phyloP scores from a whole-genome alignment of 176 grass and related monocot species.

The Aegilops tauschii region DNA sequence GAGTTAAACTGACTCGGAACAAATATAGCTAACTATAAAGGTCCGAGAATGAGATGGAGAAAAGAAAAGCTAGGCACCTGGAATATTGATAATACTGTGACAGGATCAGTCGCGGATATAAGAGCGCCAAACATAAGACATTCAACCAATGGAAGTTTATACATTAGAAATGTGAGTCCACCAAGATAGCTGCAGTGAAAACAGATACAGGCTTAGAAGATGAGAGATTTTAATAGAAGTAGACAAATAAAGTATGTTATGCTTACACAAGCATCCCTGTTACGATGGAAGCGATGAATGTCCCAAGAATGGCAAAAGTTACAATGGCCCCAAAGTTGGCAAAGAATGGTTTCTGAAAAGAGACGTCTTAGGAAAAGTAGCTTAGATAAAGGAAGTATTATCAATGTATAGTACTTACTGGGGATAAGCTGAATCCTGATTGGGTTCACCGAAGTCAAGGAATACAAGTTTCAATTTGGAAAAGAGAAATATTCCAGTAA shows the following conservation, averaged over 20 bases:
- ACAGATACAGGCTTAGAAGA: slow-evolving; percentile 27
- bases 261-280: slow-evolving; percentile 98
- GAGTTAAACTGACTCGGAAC: not conserved
- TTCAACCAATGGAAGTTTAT: slow-evolving; percentile 86
- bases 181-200: slow-evolving; percentile 75
- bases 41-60: slow-evolving; percentile 7
- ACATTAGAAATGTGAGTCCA: slow-evolving; percentile 97
- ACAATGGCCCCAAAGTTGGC: slow-evolving; percentile 98
- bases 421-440: slow-evolving; percentile 98
- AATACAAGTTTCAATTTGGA: slow-evolving; percentile 29
- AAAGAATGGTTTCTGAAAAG: slow-evolving; percentile 93
- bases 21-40: not conserved
- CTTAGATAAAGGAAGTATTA: slow-evolving; percentile 7
- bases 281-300: slow-evolving; percentile 85
- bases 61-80: slow-evolving; percentile 55
- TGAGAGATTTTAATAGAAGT: not conserved
- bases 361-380: slow-evolving; percentile 14
- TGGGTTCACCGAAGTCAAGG: slow-evolving; percentile 87
- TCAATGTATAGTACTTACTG: slow-evolving; percentile 56
- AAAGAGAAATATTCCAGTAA: not conserved
- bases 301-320: slow-evolving; percentile 94
- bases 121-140: slow-evolving; percentile 98
- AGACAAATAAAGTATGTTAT: not conserved
- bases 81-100: slow-evolving; percentile 98
- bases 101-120: slow-evolving; percentile 99